These are phyloP conservation scores for Penicillium taxi DNA, from an alignment of 495 filamentous ascomycete genomes.

Conservation along the genomic window DNA sequence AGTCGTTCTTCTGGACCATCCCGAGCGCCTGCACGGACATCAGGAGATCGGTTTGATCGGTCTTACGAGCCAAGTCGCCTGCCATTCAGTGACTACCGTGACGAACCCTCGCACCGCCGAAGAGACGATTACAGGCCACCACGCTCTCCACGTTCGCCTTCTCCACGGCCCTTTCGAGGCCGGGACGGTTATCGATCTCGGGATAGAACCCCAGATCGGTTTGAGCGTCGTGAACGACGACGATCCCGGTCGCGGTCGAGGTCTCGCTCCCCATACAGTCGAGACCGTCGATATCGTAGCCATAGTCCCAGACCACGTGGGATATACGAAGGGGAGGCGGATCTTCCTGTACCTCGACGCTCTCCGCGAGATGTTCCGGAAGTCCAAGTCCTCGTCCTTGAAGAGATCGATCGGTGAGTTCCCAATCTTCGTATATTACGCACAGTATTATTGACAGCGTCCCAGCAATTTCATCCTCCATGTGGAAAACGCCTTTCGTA, in stretches of 20 bases:
- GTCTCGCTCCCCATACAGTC: conserved; percentile 47
- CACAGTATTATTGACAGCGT: conserved; percentile 4
- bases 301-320: conserved; percentile 53
- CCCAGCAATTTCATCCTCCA: conserved; percentile 68
- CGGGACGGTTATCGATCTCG: conserved; percentile 66
- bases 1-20: conserved; percentile 41
- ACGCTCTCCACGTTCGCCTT: conserved; percentile 55
- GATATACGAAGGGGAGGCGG: conserved; percentile 48
- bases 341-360: conserved; percentile 65
- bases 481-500: conserved; percentile 67
- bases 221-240: conserved; percentile 50
- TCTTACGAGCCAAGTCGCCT: conserved; percentile 29
- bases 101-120: conserved; percentile 41
- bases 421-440: not conserved
- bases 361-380: conserved; percentile 75
- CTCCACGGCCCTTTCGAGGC: conserved; percentile 48
- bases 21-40: conserved; percentile 24
- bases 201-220: conserved; percentile 47
- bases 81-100: conserved; percentile 42
- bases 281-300: conserved; percentile 58
- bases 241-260: conserved; percentile 57
- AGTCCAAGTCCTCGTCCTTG: conserved; percentile 76
- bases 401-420: conserved; percentile 64
- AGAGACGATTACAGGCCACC: conserved; percentile 59
- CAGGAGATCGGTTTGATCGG: conserved; percentile 40